Evolutionary conservation across 2,329 filamentous ascomycete species (phyloP), one percentile per base, ranked within the genome.

Genomic region (Paecilomyces formosus): DNA sequence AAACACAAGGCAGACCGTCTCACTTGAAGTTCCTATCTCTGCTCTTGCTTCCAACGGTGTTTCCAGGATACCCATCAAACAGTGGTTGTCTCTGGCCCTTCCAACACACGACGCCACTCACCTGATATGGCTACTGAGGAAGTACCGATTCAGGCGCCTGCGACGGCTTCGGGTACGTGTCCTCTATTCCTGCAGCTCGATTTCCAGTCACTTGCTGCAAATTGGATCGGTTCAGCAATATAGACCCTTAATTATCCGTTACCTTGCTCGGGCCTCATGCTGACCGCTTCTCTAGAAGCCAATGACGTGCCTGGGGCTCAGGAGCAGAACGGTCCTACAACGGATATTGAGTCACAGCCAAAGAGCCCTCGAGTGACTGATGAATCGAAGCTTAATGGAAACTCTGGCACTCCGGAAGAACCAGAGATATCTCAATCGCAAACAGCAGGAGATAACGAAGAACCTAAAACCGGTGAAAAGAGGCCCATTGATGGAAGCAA

Each of bases 51-150:
- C 33, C 33, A 11, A 12, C 61, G 55, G 56, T 31, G 55, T 58
- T 58, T 59, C 31, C 39, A 11, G 11, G 30, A 31, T 31, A 31
- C 55, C 18, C 45, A 59, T 57, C 28, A 52, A 26, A 26, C 57
- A 35, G 59, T 53, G 51, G 3, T 12, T 28, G 13, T 53, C 6
- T 26, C n/a, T 55, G 24, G 28, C 61, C 30, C 56, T 58, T 51
- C 45, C 39, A 18, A 54, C 52, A 54, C 57, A 55, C 65, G 61
- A 67, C 64, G 66, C 65, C 63, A 63, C 63, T 61, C 52, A 58
- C 64, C 55, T 58, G 50, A 24, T 28, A 72, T 73, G 70, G 62
- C 68, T 57, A 63, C 64, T 55, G 64, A 68, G 59, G 57, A 55
- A 31, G 58, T 55, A 33, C 51, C 55, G 35, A 53, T 45, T 50